phyloP scores from a whole-genome alignment of 78 protist species.

The Planoprotostelium fungivorum region DNA sequence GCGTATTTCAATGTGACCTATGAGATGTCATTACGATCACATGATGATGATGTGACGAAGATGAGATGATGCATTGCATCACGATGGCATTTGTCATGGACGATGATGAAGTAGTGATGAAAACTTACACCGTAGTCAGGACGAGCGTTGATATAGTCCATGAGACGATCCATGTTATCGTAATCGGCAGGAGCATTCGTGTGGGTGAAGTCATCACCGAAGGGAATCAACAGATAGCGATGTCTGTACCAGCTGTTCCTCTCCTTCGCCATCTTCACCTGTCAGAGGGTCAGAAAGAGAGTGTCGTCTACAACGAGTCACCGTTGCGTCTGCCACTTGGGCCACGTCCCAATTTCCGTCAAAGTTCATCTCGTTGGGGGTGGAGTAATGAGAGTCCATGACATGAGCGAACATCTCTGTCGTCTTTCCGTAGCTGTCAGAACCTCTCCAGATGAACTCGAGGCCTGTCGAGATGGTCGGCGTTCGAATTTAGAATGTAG shows the following conservation, averaged over 20 bases:
- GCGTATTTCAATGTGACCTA: neutral
- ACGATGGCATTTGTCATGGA: too few species aligned
- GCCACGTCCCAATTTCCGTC: neutral
- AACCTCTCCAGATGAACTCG: constrained; percentile 27
- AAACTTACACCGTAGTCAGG: too few species aligned
- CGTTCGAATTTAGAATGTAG: neutral
- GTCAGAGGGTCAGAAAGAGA: neutral
- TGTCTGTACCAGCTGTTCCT: neutral
- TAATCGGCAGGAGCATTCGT: neutral
- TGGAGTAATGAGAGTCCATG: constrained; percentile 23
- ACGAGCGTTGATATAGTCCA: neutral
- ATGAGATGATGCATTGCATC: too few species aligned
- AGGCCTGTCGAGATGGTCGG: neutral
- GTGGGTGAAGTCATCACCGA: neutral
- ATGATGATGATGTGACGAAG: neutral
- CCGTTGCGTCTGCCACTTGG: neutral
- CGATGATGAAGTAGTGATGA: too few species aligned
- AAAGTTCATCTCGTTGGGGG: neutral
- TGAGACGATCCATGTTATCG: neutral
- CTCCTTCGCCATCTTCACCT: neutral
- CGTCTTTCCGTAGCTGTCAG: constrained; percentile 1
- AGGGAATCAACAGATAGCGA: neutral
- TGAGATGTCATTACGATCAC: neutral
- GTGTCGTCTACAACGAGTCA: neutral
- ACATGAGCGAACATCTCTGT: constrained; percentile 35